These are phyloP conservation scores for Podospora sp. DNA, from an alignment of 495 filamentous ascomycete genomes.

Conservation along the genomic window DNA sequence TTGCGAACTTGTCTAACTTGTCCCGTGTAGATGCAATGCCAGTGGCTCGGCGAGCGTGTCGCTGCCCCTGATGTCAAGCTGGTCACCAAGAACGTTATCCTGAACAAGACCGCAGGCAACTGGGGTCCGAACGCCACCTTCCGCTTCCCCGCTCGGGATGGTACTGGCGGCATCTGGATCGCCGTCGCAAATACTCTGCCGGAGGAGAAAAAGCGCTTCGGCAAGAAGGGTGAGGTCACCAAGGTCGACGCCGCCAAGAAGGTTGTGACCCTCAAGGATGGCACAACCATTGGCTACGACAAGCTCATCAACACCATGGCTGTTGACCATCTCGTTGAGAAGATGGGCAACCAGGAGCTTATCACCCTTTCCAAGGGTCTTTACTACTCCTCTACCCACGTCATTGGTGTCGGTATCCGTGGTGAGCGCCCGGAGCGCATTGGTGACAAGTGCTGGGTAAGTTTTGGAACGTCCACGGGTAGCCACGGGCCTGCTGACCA, in stretches of 20 bases:
- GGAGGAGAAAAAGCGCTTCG: slow-evolving; percentile 86
- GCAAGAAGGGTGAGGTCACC: slow-evolving; percentile 78
- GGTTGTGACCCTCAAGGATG: slow-evolving; percentile 78
- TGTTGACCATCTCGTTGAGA: slow-evolving; percentile 84
- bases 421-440: slow-evolving; percentile 93
- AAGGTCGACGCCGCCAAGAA: slow-evolving; percentile 85
- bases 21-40: slow-evolving; percentile 88
- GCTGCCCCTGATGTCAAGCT: slow-evolving; percentile 96
- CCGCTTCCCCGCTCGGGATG: slow-evolving; percentile 93
- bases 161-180: slow-evolving; percentile 99
- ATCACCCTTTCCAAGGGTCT: slow-evolving; percentile 83
- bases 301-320: slow-evolving; percentile 97
- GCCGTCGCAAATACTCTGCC: slow-evolving; percentile 93
- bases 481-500: slow-evolving; percentile 24
- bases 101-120: slow-evolving; percentile 93
- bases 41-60: slow-evolving; percentile 98
- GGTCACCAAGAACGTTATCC: slow-evolving; percentile 90
- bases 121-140: slow-evolving; percentile 99
- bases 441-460: slow-evolving; percentile 98
- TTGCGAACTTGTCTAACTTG: slow-evolving; percentile 12
- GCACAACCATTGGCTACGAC: slow-evolving; percentile 86
- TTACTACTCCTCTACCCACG: slow-evolving; percentile 96
- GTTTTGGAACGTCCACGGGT: slow-evolving; percentile 22
- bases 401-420: slow-evolving; percentile 94
- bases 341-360: slow-evolving; percentile 84